Evolutionary conservation across 352 stramenopile genomes (phyloP).

Genomic region (Phytophthora cryptogea): DNA sequence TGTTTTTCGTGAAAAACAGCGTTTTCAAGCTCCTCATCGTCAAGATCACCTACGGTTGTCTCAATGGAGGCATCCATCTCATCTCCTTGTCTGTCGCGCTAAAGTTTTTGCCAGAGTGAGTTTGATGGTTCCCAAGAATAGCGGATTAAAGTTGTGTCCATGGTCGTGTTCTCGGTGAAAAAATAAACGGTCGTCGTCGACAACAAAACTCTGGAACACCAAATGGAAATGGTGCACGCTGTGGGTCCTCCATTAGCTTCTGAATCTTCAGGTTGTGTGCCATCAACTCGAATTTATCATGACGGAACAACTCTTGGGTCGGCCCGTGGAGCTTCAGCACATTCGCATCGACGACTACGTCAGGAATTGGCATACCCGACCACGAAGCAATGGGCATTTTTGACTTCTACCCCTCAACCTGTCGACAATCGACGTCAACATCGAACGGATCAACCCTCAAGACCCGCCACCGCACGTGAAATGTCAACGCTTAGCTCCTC

Average conservation of each 20-base stretch:
- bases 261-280: constrained; percentile 7
- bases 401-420: constrained; percentile 19
- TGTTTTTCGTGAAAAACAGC: constrained; percentile 71
- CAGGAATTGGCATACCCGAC: constrained; percentile 23
- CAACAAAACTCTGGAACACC: not conserved
- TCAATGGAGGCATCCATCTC: constrained; percentile 24
- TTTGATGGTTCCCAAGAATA: constrained; percentile 26
- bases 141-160: not conserved
- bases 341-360: constrained; percentile 21
- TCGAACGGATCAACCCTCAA: constrained; percentile 12
- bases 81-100: constrained; percentile 9
- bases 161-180: not conserved
- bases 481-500: not conserved
- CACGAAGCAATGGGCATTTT: constrained; percentile 31
- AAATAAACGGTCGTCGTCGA: constrained; percentile 1
- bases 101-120: not conserved
- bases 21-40: constrained; percentile 43
- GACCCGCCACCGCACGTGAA: constrained; percentile 26
- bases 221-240: constrained; percentile 6
- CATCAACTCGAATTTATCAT: constrained; percentile 10
- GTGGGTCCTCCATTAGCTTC: constrained; percentile 26
- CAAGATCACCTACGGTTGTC: constrained; percentile 9
- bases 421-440: constrained; percentile 8
- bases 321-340: constrained; percentile 12
- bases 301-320: constrained; percentile 1